phyloP scores from a whole-genome alignment of 176 grass and related monocot genomes.

The Stipa capillata region DNA sequence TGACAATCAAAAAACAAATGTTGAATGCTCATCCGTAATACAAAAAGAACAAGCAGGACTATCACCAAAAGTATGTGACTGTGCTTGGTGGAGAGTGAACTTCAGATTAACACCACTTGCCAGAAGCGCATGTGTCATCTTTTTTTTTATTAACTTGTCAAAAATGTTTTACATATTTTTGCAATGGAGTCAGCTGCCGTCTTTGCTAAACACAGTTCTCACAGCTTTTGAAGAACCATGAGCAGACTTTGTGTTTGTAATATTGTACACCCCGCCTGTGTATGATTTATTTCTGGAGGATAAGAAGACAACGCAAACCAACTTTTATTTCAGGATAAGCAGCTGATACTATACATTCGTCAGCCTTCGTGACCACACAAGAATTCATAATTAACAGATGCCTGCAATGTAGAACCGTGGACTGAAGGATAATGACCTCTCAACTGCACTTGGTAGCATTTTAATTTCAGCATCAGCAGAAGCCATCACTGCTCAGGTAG shows the following conservation, averaged over 20 bases:
- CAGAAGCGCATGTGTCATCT: not conserved
- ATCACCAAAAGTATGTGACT: slow-evolving; percentile 9
- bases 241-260: not conserved
- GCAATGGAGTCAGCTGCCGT: not conserved
- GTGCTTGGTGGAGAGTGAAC: not conserved
- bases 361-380: slow-evolving; percentile 6
- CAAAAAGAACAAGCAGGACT: too few relatives aligned
- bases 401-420: slow-evolving; percentile 16
- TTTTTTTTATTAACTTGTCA: not conserved
- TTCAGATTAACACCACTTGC: not conserved
- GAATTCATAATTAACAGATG: not conserved
- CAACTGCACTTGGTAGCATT: slow-evolving; percentile 7
- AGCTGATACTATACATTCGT: slow-evolving; percentile 3
- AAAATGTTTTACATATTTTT: slow-evolving; percentile 6
- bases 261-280: not conserved
- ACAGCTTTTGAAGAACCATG: not conserved
- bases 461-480: slow-evolving; percentile 2
- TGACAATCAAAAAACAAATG: too few relatives aligned
- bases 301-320: not conserved
- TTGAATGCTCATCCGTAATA: too few relatives aligned
- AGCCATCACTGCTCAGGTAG: not conserved
- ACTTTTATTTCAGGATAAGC: slow-evolving; percentile 1
- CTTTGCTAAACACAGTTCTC: not conserved
- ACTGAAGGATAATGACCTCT: slow-evolving; percentile 34
- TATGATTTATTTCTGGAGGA: not conserved